Conservation (phyloP, 352 stramenopile genomes). For the Pythium rishiriense region DNA sequence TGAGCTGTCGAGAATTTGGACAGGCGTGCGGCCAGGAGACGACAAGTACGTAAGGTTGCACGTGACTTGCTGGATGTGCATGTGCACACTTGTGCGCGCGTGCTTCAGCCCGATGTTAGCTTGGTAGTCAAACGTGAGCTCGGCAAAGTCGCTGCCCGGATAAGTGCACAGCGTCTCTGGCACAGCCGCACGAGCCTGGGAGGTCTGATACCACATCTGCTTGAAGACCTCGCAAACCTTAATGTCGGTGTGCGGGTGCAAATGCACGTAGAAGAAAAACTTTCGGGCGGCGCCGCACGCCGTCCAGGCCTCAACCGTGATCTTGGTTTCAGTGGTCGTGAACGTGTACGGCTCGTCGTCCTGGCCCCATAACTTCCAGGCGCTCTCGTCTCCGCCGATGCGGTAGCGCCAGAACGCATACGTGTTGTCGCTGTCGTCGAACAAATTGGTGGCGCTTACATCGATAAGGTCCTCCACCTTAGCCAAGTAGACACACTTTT, state of each 20-base stretch:
- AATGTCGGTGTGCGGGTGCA: constrained; percentile 35
- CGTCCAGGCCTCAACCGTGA: constrained; percentile 48
- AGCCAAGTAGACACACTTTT: constrained; percentile 35
- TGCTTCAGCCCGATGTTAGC: constrained; percentile 29
- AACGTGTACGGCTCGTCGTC: constrained; percentile 36
- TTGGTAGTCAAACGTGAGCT: constrained; percentile 49
- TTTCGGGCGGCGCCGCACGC: constrained; percentile 34
- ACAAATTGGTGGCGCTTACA: constrained; percentile 27
- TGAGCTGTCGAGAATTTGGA: constrained; percentile 39
- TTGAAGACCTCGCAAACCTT: constrained; percentile 38
- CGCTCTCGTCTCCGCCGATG: constrained; percentile 32
- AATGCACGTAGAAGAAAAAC: constrained; percentile 36
- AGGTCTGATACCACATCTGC: constrained; percentile 48
- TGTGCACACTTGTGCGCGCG: constrained; percentile 1
- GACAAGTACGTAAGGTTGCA: constrained; percentile 42
- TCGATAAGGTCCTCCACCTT: constrained; percentile 45
- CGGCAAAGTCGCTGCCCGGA: constrained; percentile 43
- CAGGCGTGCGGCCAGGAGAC: constrained; percentile 24
- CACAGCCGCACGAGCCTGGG: background rate
- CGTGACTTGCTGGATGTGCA: constrained; percentile 28
- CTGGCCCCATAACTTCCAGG: constrained; percentile 49
- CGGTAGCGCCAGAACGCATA: constrained; percentile 75
- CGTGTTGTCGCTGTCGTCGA: constrained; percentile 1
- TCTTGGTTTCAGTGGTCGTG: constrained; percentile 39
- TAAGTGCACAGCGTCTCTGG: constrained; percentile 30